phyloP scores from a whole-genome alignment of 352 stramenopile species.

The Phytopythium oedochilum region DNA sequence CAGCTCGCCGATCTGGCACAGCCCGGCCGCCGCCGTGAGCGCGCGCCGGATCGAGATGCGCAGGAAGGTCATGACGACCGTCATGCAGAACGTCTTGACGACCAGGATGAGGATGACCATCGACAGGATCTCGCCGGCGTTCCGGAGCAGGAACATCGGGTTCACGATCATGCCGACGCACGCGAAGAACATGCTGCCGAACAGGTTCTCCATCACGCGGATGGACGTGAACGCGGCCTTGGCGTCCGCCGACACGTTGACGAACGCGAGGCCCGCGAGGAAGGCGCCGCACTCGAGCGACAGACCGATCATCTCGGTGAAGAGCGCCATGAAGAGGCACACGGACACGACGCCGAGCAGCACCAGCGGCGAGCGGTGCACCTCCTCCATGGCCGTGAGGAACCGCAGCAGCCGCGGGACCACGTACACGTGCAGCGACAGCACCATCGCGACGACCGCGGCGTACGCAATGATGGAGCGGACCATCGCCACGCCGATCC shows the following conservation, averaged over 20 bases:
- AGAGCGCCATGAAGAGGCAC: conserved; percentile 81
- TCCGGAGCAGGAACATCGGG: conserved; percentile 73
- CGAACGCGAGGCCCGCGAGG: conserved; percentile 74
- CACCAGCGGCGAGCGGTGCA: conserved; percentile 74
- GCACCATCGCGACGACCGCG: conserved; percentile 58
- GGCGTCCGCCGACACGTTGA: conserved; percentile 56
- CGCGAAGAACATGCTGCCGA: conserved; percentile 87
- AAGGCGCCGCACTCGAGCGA: conserved; percentile 84
- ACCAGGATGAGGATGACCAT: conserved; percentile 76
- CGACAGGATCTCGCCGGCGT: conserved; percentile 72
- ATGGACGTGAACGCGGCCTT: conserved; percentile 80
- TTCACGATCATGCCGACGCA: conserved; percentile 87
- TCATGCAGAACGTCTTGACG: conserved; percentile 78
- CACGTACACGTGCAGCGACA: conserved; percentile 68
- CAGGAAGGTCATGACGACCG: conserved; percentile 78
- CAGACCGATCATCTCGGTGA: conserved; percentile 76
- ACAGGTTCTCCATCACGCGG: conserved; percentile 85
- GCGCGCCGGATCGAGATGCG: conserved; percentile 67
- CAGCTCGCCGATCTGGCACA: conserved; percentile 84
- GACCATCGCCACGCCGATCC: conserved; percentile 65
- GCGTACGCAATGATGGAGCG: conserved; percentile 69
- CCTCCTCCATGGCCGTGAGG: conserved; percentile 71
- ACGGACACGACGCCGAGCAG: conserved; percentile 82
- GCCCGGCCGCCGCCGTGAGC: conserved; percentile 60
- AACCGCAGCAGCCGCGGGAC: conserved; percentile 69